phyloP scores from a whole-genome alignment of 1,139 yeast species.

The Hansenula lynferdii region DNA sequence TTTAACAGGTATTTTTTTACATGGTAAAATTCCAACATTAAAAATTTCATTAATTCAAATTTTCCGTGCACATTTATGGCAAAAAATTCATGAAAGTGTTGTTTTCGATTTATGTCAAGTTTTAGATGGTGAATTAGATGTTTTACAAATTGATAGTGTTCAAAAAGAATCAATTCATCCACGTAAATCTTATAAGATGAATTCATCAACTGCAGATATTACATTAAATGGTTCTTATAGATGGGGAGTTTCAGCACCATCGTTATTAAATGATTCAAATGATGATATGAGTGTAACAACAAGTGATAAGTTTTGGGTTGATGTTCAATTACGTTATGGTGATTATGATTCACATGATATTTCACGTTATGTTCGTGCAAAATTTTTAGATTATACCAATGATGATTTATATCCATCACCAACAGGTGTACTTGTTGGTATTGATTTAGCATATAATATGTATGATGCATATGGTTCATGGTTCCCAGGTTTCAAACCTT shows the following conservation, averaged over 20 bases:
- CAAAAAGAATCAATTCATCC: conserved; percentile 95
- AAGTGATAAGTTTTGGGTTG: conserved; percentile 86
- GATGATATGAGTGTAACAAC: conserved; percentile 46
- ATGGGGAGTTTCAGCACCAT: conserved; percentile 86
- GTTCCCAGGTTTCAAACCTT: conserved; percentile 91
- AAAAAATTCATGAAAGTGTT: conserved; percentile 93
- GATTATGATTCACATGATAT: conserved; percentile 98
- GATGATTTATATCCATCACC: conserved; percentile 92
- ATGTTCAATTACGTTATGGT: conserved; percentile 92
- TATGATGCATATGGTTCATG: conserved; percentile 96
- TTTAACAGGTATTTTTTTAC: conserved; percentile 92
- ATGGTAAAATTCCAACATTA: conserved; percentile 96
- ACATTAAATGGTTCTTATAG: conserved; percentile 69
- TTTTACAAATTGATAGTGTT: conserved; percentile 77
- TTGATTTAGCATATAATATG: conserved; percentile 94
- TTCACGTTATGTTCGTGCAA: conserved; percentile 89
- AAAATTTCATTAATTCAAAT: conserved; percentile 95
- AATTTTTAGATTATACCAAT: conserved; percentile 86
- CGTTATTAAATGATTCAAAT: conserved; percentile 60
- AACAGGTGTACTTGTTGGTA: conserved; percentile 85
- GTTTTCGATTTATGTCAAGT: conserved; percentile 94
- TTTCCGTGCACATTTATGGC: conserved; percentile 98
- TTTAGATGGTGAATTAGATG: conserved; percentile 81
- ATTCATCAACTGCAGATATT: conserved; percentile 91
- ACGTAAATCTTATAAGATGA: conserved; percentile 95